phyloP scores from a whole-genome alignment of 2,329 filamentous ascomycete genomes.

The Dothistroma pini region DNA sequence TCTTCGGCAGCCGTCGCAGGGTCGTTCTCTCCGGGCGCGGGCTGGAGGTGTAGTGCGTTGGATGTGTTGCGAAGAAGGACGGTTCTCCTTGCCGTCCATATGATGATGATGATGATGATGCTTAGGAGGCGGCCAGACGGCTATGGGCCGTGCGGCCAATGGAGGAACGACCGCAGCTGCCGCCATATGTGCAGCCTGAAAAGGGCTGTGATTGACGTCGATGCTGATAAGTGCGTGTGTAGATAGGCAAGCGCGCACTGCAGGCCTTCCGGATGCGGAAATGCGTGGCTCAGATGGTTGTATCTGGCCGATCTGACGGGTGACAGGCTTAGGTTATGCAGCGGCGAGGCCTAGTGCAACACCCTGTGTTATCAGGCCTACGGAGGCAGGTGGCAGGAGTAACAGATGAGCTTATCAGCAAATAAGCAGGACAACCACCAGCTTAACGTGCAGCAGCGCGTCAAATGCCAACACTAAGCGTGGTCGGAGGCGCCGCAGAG shows the following conservation, averaged over 20 bases:
- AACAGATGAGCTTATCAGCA: conserved; percentile 20
- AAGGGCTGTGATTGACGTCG: conserved; percentile 18
- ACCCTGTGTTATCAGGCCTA: conserved; percentile 15
- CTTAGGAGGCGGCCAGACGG: conserved; percentile 43
- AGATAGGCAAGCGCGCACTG: conserved; percentile 16
- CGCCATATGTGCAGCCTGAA: conserved; percentile 38
- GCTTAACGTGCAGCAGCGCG: conserved; percentile 7
- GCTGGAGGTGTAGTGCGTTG: conserved; percentile 26
- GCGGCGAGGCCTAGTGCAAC: conserved; percentile 10
- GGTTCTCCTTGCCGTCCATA: conserved; percentile 43
- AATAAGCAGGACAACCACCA: conserved; percentile 18
- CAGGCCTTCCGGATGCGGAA: conserved; percentile 12
- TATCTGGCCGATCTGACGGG: too few relatives aligned
- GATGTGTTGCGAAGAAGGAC: conserved; percentile 36
- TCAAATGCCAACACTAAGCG: conserved; percentile 20
- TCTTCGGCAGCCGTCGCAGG: conserved; percentile 71
- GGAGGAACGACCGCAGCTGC: conserved; percentile 48
- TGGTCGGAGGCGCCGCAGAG: conserved; percentile 30
- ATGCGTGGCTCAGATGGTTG: conserved; percentile 12
- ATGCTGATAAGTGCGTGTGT: conserved; percentile 14
- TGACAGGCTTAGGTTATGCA: too few relatives aligned
- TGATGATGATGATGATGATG: conserved; percentile 24
- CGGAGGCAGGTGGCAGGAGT: conserved; percentile 4
- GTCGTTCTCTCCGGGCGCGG: conserved; percentile 31
- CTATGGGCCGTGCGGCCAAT: conserved; percentile 45